Evolutionary conservation across 352 stramenopile species (phyloP), one percentile per base, ranked within the genome.

Genomic region (Globisporangium echinulatum): DNA sequence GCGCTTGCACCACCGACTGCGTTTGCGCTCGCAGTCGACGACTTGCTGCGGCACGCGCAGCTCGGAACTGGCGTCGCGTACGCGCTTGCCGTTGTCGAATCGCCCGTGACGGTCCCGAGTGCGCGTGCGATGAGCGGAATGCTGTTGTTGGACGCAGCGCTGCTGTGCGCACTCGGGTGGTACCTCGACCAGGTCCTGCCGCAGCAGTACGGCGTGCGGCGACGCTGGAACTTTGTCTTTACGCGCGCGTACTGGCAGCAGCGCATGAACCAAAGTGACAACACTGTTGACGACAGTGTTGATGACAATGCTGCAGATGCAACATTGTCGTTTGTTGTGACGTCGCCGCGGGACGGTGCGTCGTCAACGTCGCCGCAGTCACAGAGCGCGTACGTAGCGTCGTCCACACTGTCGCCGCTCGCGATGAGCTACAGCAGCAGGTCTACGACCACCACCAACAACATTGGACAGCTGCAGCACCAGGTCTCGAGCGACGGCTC

Each of bases 111-210:
- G 37, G 76, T 87, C 0, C 74, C 79, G 3, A 82, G 66, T 6
- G 70, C 77, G 0, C 63, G 70, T 40, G 49, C 58, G 3, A 90
- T 92, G 79, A 81, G 67, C 57, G 65, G 74, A 25, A 80, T 92
- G 43, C 57, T 92, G 7, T 47, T 90, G 15, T 50, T 96, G 0
- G 95, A 98, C 63, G 69, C 84, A 0, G 33, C 96, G 9, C 25
- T 98, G 5, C 90, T 97, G 25, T 70, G 87, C 14, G 33, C 77
- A 0, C 52, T 98, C 1, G 92, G 84, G 4, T 96, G 81, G 77
- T 98, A 98, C 69, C 71, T 98, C 9, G 91, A 97, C 56, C 78
- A 96, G 57, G 88, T 98, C 1, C 56, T 98, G 8, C 95, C 95
- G 1, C 85, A 90, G 49, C 75, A 97, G 60, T 98, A 88, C 59